Conservation (phyloP, 2,329 filamentous ascomycete species). For the Xylaria multiplex region DNA sequence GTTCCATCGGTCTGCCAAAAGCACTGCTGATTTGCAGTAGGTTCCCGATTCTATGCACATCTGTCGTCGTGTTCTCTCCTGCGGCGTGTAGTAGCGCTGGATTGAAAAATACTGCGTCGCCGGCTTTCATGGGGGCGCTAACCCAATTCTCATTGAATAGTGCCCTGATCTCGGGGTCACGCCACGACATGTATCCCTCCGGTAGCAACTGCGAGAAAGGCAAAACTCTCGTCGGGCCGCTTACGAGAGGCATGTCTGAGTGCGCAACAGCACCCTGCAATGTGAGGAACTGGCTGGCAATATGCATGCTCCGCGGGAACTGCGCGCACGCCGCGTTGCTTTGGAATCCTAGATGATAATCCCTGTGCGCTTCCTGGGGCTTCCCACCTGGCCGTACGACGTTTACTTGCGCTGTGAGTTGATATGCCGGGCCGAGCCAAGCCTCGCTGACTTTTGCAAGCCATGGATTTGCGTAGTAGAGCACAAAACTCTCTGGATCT, state of each 20-base stretch:
- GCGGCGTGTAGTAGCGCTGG: constrained; percentile 72
- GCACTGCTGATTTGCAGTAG: constrained; percentile 70
- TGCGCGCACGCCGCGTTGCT: constrained; percentile 56
- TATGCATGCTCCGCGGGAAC: constrained; percentile 64
- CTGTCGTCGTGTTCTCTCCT: constrained; percentile 62
- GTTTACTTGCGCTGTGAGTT: constrained; percentile 71
- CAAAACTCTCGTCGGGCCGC: constrained; percentile 68
- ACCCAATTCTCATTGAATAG: constrained; percentile 65
- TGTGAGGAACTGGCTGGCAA: constrained; percentile 66
- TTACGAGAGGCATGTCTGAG: constrained; percentile 66
- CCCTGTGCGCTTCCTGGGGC: constrained; percentile 67
- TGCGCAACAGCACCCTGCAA: constrained; percentile 72
- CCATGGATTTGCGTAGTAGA: constrained; percentile 70
- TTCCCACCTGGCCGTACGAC: constrained; percentile 68
- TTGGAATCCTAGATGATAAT: constrained; percentile 74
- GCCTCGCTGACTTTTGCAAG: constrained; percentile 61
- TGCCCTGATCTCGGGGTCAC: constrained; percentile 60
- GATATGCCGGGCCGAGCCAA: constrained; percentile 70
- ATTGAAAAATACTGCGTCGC: constrained; percentile 72
- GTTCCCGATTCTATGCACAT: constrained; percentile 66
- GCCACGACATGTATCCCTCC: constrained; percentile 68
- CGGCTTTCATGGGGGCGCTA: constrained; percentile 61
- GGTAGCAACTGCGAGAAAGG: constrained; percentile 69
- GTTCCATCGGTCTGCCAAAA: constrained; percentile 73
- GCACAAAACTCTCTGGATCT: constrained; percentile 62